Evolutionary conservation across 2,329 filamentous ascomycete species (phyloP).

Genomic region (Nigrospora osmanthi): DNA sequence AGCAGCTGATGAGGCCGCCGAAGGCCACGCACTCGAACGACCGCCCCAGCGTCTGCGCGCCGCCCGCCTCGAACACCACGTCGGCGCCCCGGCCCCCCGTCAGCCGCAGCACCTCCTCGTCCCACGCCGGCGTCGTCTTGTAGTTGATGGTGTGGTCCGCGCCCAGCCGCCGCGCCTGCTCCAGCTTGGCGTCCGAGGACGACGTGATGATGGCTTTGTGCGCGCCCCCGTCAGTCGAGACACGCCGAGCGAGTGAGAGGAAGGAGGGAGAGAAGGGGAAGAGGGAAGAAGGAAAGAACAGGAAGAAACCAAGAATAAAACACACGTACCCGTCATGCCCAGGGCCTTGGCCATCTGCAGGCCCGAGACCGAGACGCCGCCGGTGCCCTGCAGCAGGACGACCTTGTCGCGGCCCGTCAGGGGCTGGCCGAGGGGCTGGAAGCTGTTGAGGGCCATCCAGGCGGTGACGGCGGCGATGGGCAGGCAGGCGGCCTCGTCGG

Average conservation of each 20-base stretch:
- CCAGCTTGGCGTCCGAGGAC: conserved; percentile 41
- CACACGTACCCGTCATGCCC: conserved; percentile 37
- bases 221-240: neutral
- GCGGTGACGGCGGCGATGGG: conserved; percentile 57
- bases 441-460: conserved; percentile 58
- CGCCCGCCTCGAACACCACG: conserved; percentile 48
- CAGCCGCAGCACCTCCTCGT: conserved; percentile 35
- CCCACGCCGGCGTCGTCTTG: conserved; percentile 42
- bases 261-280: neutral
- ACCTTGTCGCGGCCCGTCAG: conserved; percentile 33
- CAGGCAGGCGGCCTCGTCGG: conserved; percentile 52
- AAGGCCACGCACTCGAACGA: conserved; percentile 45
- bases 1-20: conserved; percentile 42
- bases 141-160: conserved; percentile 48
- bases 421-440: conserved; percentile 43
- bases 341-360: conserved; percentile 46
- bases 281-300: conserved; percentile 13
- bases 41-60: conserved; percentile 40
- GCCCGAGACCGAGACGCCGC: conserved; percentile 42
- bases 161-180: conserved; percentile 37
- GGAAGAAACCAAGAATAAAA: too few relatives aligned
- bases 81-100: conserved; percentile 40
- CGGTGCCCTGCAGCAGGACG: conserved; percentile 46
- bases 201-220: conserved; percentile 13
- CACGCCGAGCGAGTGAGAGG: neutral